Base-by-base conservation (phyloP, 2,329 filamentous ascomycete genomes). In the Rhinocladiella mackenziei region DNA sequence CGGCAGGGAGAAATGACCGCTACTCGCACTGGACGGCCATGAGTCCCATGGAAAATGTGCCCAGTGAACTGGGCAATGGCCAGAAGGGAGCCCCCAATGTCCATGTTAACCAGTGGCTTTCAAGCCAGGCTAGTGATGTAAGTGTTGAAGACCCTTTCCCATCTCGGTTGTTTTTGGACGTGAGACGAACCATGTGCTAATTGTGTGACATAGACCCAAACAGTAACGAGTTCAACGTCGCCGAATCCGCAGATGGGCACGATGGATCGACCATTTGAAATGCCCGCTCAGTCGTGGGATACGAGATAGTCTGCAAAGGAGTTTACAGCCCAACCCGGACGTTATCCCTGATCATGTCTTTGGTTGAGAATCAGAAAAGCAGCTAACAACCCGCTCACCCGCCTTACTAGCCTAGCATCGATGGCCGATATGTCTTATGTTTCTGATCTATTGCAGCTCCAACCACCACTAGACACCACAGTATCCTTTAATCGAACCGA, bases 91-190 rank as follows among this genome's bases (percentile, higher is more conserved):
- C 17, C 13, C 17, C 38, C 19, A 41, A 49, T 23, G 45, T 45
- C 28, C 34, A 40, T 17, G 40, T 53, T 3, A 53, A 53, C 28
- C 42, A 53, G 25, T 53, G 50, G 50, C 45, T 53, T n/a, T 53
- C 50, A 15, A 53, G 50, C 28, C 50, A 53, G 28, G 35, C 43
- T 14, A 48, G 50, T 20, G 50, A 53, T 39, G 50, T 53, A 39
- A 49, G 50, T 40, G 11, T 35, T 26, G 8, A 8, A 11, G n/a
- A 13, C 20, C 7, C 15, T 38, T 11, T 39, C 11, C 25, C 30
- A 15, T 17, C 7, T 29, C 26, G n/a, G 3, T 23, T 28, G 11
- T 19, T 22, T 26, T 29, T n/a, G n/a, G 13, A 17, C 30, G n/a
- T 32, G n/a, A n/a, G n/a, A 4, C 5, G 18, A 26, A 32, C n/a